phyloP scores from a whole-genome alignment of 495 filamentous ascomycete genomes.

The Extremus antarcticus region DNA sequence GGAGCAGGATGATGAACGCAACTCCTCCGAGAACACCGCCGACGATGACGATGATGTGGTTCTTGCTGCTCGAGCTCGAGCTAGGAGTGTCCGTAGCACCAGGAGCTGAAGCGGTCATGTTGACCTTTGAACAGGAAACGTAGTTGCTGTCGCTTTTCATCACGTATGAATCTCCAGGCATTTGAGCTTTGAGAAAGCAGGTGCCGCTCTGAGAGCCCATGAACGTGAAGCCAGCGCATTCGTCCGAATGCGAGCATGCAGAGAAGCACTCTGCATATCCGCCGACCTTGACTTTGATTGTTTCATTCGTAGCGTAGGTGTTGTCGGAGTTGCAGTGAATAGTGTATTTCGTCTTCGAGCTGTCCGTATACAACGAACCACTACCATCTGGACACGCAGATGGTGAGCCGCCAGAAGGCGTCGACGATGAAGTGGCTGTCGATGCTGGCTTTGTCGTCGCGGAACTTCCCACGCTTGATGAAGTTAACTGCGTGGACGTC shows the following conservation, averaged over 20 bases:
- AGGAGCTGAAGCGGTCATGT: constrained; percentile 8
- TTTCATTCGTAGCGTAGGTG: not conserved
- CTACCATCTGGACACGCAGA: constrained; percentile 11
- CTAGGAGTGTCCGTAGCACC: not conserved
- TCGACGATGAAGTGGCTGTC: not conserved
- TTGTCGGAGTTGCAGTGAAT: constrained; percentile 15
- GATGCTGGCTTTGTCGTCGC: not conserved
- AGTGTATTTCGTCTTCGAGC: constrained; percentile 5
- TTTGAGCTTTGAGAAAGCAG: constrained; percentile 9
- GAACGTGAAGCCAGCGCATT: constrained; percentile 16
- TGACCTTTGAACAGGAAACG: constrained; percentile 12
- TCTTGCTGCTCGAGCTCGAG: constrained; percentile 2
- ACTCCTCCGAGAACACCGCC: constrained; percentile 27
- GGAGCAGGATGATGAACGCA: constrained; percentile 16
- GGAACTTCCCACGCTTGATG: not conserved
- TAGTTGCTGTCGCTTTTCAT: constrained; percentile 4
- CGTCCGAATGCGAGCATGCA: constrained; percentile 6
- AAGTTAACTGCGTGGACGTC: not conserved
- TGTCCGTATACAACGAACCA: constrained; percentile 10
- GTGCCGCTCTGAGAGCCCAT: constrained; percentile 1
- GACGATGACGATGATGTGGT: constrained; percentile 19
- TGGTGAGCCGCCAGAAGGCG: not conserved
- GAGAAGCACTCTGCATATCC: constrained; percentile 17
- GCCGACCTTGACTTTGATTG: constrained; percentile 2
- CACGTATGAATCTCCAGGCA: constrained; percentile 1